Base-by-base conservation (phyloP, 495 filamentous ascomycete genomes). In the Cairneyella variabilis region DNA sequence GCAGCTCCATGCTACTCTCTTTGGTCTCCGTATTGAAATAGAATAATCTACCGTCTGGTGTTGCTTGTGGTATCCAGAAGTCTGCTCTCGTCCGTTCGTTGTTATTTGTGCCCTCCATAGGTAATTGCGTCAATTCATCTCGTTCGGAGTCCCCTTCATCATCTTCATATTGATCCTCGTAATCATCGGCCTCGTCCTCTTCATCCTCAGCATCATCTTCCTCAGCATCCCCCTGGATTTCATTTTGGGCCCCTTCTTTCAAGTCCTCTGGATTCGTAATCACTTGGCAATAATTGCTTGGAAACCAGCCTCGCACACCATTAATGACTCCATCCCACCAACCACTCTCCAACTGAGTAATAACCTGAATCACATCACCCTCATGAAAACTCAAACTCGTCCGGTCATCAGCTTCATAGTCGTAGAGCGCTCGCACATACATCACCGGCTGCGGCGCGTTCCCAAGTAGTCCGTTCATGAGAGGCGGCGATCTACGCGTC, bases 241-340 rank as follows among this genome's bases (percentile, higher is more conserved):
- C 57, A 52, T 61, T 66, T 48, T 77, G 76, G 54, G 74, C 73
- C 40, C 76, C 79, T 36, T 73, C 54, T 22, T 51, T 17, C 30
- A 74, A 64, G 53, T 95, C 88, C 43, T 87, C 83, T 37, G 81
- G 77, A 61, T 84, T 86, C 20, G 83, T 73, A 62, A 97, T 87
- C 36, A 93, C 79, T 48, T 85, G 79, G 71, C 93, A 97, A 71
- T 98, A 98, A 67, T 98, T 98, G 76, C 93, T 97, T 7, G 93
- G 93, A 71, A 98, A 98, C 93, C 93, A 98, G 50, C 93, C 93
- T 58, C 93, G 83, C 53, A 92, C 83, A 40, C 87, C 90, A 56
- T 91, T 86, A 64, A 97, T 92, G 34, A 97, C 89, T 9, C 93
- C 93, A 71, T 98, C 93, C 93, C 93, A 98, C 93, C 93, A 98